Evolutionary conservation across 2,329 filamentous ascomycete genomes (phyloP).

Genomic region (Penicillium sp.): DNA sequence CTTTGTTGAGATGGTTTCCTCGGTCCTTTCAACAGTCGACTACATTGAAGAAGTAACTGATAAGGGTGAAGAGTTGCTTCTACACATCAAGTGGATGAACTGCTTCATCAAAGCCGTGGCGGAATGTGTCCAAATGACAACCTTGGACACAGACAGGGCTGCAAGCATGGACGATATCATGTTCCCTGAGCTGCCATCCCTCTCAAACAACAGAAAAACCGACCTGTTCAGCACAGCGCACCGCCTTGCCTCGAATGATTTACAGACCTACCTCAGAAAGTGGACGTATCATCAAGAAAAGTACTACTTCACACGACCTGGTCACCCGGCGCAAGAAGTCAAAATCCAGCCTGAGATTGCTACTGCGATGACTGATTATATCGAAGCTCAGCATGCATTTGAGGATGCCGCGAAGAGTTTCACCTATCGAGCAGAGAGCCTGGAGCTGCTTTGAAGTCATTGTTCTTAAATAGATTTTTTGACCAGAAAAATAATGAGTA

Average conservation of each 20-base stretch:
- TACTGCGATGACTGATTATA: conserved; percentile 20
- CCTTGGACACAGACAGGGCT: background rate
- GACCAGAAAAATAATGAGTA: background rate
- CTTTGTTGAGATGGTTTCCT: conserved; percentile 45
- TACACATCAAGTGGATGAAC: conserved; percentile 42
- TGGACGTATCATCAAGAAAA: conserved; percentile 49
- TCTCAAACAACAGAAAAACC: conserved; percentile 21
- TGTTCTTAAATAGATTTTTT: background rate
- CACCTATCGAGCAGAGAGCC: background rate
- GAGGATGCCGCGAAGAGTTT: conserved; percentile 16
- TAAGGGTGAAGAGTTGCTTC: conserved; percentile 24
- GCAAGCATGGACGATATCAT: conserved; percentile 8
- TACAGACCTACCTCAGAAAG: conserved; percentile 47
- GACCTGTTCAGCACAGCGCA: conserved; percentile 22
- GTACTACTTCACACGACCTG: conserved; percentile 50
- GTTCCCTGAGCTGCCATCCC: background rate
- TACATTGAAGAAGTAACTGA: conserved; percentile 47
- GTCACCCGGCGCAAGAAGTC: conserved; percentile 48
- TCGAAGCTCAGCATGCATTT: conserved; percentile 20
- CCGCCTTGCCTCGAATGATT: conserved; percentile 41
- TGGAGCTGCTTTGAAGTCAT: background rate
- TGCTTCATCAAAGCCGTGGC: conserved; percentile 32
- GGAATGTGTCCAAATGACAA: conserved; percentile 1
- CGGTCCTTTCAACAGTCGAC: conserved; percentile 46
- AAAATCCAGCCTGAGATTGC: conserved; percentile 34